Evolutionary conservation across 139 green algal species (phyloP).

Genomic region (Auxenochlorella pyrenoidosa): DNA sequence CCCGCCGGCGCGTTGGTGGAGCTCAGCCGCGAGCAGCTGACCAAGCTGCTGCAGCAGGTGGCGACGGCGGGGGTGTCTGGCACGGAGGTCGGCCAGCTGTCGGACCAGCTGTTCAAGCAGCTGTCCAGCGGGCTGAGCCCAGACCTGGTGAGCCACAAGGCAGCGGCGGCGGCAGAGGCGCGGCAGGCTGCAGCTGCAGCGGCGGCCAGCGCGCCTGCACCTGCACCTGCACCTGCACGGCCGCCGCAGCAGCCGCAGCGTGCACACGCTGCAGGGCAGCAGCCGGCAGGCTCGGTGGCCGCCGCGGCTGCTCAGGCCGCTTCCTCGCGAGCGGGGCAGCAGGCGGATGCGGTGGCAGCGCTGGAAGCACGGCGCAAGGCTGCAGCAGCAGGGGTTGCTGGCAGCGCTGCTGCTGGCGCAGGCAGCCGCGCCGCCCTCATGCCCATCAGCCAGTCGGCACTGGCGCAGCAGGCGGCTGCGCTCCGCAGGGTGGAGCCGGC

Average conservation of each 20-base stretch:
- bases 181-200: neutral
- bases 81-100: constrained; percentile 79
- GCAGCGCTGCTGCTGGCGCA: neutral
- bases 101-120: constrained; percentile 78
- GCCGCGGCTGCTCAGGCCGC: neutral
- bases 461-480: constrained; percentile 51
- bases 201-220: neutral
- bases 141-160: constrained; percentile 23
- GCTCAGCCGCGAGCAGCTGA: constrained; percentile 75
- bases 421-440: constrained; percentile 3
- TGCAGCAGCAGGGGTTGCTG: neutral
- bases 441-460: constrained; percentile 51
- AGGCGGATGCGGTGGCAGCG: neutral
- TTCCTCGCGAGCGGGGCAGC: neutral
- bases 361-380: neutral
- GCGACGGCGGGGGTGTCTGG: constrained; percentile 28
- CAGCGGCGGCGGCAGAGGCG: neutral
- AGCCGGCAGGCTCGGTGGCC: neutral
- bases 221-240: neutral
- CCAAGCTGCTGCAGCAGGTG: constrained; percentile 72
- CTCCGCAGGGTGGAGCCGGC: constrained; percentile 53
- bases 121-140: constrained; percentile 53
- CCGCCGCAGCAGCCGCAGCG: neutral
- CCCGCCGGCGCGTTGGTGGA: constrained; percentile 18
- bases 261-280: neutral